Evolutionary conservation across 2,329 filamentous ascomycete genomes (phyloP).

Genomic region (Paracoccidioides brasiliensis): DNA sequence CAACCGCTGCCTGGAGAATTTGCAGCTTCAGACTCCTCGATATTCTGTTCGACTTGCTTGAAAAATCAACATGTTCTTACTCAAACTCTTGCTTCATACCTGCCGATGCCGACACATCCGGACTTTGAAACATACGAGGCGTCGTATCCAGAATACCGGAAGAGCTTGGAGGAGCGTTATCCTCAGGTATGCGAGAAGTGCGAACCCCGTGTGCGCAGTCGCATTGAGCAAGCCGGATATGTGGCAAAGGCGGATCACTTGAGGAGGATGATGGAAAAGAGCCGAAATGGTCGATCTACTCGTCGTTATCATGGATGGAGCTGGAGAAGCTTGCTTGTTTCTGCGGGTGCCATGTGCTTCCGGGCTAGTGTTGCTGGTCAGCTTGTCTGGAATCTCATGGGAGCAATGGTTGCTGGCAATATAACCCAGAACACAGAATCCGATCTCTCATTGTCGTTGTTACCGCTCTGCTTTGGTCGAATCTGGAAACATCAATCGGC

Average conservation of each 20-base stretch:
- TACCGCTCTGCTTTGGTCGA: constrained; percentile 14
- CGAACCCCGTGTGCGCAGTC: constrained; percentile 56
- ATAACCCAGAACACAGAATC: constrained; percentile 4
- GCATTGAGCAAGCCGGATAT: constrained; percentile 60
- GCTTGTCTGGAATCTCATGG: constrained; percentile 29
- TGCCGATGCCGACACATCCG: constrained; percentile 52
- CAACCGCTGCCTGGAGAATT: constrained; percentile 26
- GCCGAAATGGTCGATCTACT: constrained; percentile 23
- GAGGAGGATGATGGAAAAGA: constrained; percentile 59
- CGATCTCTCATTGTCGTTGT: constrained; percentile 10
- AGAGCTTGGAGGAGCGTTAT: constrained; percentile 65
- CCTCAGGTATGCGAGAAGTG: constrained; percentile 79
- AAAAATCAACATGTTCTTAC: constrained; percentile 81
- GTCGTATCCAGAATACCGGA: constrained; percentile 56
- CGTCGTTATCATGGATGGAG: constrained; percentile 24
- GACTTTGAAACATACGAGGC: constrained; percentile 56
- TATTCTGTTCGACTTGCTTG: constrained; percentile 65
- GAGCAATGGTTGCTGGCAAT: constrained; percentile 17
- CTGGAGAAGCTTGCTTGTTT: constrained; percentile 33
- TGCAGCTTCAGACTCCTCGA: constrained; percentile 24
- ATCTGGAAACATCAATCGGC: constrained; percentile 13
- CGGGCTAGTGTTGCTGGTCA: constrained; percentile 33
- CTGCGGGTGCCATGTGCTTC: constrained; percentile 30
- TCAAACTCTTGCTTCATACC: constrained; percentile 64
- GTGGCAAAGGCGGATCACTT: constrained; percentile 73